phyloP scores from a whole-genome alignment of 2,329 filamentous ascomycete genomes.

The Bertia moriformis region DNA sequence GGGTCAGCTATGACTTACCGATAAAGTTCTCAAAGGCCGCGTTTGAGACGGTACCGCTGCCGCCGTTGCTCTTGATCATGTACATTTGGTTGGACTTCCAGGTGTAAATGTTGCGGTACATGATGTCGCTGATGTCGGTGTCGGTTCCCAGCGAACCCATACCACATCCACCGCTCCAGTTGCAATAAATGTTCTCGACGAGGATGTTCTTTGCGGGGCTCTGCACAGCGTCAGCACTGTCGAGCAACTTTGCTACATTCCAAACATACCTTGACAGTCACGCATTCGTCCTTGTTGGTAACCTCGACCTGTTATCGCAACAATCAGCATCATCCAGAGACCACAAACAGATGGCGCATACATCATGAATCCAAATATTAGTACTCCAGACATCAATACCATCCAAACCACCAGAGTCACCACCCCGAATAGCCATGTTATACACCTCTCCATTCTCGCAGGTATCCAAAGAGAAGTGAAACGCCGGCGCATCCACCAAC shows the following conservation, averaged over 20 bases:
- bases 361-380: constrained; percentile 39
- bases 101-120: constrained; percentile 42
- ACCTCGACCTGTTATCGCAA: constrained; percentile 23
- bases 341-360: neutral
- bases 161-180: constrained; percentile 35
- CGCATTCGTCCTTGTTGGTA: constrained; percentile 44
- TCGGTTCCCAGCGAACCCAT: constrained; percentile 30
- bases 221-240: constrained; percentile 7
- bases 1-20: constrained; percentile 6
- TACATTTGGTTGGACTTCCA: constrained; percentile 46
- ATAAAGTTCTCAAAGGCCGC: constrained; percentile 40
- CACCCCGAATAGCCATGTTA: constrained; percentile 38
- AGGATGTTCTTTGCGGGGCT: constrained; percentile 32
- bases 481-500: constrained; percentile 30
- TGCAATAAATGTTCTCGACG: constrained; percentile 40
- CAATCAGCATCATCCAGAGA: neutral
- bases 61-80: constrained; percentile 48
- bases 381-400: constrained; percentile 36
- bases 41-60: constrained; percentile 33
- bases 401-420: constrained; percentile 33
- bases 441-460: constrained; percentile 36
- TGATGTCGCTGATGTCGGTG: constrained; percentile 31
- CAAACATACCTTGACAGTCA: constrained; percentile 29
- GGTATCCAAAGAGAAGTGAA: constrained; percentile 33
- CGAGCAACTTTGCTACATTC: constrained; percentile 3